These are phyloP conservation scores for Microsporum ferrugineum DNA, from an alignment of 2,329 filamentous ascomycete species.

Conservation along the genomic window DNA sequence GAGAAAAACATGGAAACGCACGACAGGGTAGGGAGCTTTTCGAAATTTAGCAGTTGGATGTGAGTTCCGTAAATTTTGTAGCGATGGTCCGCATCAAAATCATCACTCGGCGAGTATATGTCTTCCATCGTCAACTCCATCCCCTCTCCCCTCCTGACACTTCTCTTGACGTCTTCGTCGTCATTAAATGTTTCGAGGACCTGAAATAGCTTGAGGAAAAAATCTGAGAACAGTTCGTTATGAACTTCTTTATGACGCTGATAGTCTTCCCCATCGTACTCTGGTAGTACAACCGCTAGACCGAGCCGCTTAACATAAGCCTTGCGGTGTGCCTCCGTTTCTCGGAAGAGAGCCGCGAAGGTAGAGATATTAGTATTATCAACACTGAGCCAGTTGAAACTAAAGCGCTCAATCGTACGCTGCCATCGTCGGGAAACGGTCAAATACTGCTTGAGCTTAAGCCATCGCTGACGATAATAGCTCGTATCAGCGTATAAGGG, in stretches of 20 bases:
- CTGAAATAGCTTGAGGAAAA: conserved; percentile 1
- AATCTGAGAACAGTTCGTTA: conserved; percentile 2
- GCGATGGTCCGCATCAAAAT: not conserved
- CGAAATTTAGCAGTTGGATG: not conserved
- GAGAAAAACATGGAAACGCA: not conserved
- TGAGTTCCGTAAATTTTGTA: not conserved
- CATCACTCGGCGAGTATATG: not conserved
- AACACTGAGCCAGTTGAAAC: not conserved
- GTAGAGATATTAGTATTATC: not conserved
- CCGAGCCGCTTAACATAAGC: not conserved
- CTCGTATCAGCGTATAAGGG: no score
- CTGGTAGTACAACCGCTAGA: not conserved
- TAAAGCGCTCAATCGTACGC: not conserved
- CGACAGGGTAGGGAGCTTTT: not conserved
- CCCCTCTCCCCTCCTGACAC: not conserved
- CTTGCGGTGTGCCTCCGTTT: not conserved
- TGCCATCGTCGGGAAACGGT: conserved; percentile 7
- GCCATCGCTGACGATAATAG: no score
- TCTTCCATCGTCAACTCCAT: not conserved
- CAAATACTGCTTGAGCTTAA: not conserved
- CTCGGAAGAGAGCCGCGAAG: not conserved
- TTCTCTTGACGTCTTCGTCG: not conserved
- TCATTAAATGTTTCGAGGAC: conserved; percentile 3
- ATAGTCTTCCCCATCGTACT: not conserved
- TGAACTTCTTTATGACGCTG: not conserved